These are phyloP conservation scores for Phyllosticta capitalensis DNA, from an alignment of 2,329 filamentous ascomycete genomes.

Conservation along the genomic window DNA sequence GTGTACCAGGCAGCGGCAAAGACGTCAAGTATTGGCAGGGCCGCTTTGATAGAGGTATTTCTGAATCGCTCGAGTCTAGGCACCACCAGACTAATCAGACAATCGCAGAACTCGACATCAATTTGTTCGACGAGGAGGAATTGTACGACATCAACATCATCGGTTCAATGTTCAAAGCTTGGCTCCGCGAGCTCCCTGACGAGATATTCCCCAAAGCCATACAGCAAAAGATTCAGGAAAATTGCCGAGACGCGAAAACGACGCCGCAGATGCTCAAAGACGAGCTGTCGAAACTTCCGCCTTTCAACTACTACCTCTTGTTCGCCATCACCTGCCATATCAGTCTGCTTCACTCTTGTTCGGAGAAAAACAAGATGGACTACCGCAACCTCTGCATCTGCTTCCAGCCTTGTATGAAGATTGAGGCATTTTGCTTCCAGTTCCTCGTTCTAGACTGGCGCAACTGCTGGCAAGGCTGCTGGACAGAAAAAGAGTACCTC, in stretches of 20 bases:
- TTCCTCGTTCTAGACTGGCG: conserved; percentile 94
- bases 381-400: conserved; percentile 93
- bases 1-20: conserved; percentile 80
- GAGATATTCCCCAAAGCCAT: conserved; percentile 81
- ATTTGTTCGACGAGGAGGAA: conserved; percentile 77
- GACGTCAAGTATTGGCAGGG: conserved; percentile 92
- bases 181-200: conserved; percentile 89
- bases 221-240: conserved; percentile 69
- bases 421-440: conserved; percentile 90
- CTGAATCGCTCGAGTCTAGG: neutral
- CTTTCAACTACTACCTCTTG: conserved; percentile 94
- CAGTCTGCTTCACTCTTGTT: conserved; percentile 79
- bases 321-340: conserved; percentile 97
- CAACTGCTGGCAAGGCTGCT: conserved; percentile 94
- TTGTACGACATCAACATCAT: conserved; percentile 96
- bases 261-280: conserved; percentile 83
- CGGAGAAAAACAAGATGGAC: conserved; percentile 97
- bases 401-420: conserved; percentile 94
- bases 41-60: conserved; percentile 71
- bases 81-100: neutral
- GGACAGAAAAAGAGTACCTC: conserved; percentile 73
- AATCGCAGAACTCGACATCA: conserved; percentile 66
- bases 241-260: conserved; percentile 67
- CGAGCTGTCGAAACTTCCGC: conserved; percentile 85
- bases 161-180: conserved; percentile 91